These are phyloP conservation scores for Lachnellula cervina DNA, from an alignment of 2,329 filamentous ascomycete genomes.

Conservation along the genomic window DNA sequence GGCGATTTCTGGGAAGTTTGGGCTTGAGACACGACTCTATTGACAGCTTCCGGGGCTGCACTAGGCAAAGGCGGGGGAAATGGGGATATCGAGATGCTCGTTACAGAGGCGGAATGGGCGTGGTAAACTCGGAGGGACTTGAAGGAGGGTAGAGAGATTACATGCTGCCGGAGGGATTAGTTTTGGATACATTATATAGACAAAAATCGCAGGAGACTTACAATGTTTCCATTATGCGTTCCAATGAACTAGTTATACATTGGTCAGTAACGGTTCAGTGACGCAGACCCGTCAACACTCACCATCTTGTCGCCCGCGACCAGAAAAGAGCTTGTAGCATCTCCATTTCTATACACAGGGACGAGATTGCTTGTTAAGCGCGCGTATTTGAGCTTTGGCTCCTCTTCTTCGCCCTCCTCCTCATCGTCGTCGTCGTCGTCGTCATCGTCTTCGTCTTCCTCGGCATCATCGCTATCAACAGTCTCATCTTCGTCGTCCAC, in stretches of 20 bases:
- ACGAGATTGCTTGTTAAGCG: constrained; percentile 76
- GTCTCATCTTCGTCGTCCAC: constrained; percentile 17
- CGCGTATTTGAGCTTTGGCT: constrained; percentile 90
- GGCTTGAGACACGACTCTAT: constrained; percentile 30
- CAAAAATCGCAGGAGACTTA: constrained; percentile 42
- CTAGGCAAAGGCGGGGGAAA: constrained; percentile 58
- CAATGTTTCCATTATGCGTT: constrained; percentile 94
- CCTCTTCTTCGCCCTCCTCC: constrained; percentile 83
- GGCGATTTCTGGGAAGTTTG: constrained; percentile 32
- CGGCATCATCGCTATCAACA: constrained; percentile 8
- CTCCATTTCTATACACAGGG: constrained; percentile 85
- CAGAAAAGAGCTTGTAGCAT: constrained; percentile 87
- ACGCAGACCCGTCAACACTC: constrained; percentile 20
- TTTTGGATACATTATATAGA: not conserved
- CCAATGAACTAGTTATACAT: constrained; percentile 64
- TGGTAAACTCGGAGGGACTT: constrained; percentile 81
- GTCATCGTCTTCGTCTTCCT: constrained; percentile 39
- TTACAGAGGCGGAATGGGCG: constrained; percentile 88
- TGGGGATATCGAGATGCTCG: constrained; percentile 84
- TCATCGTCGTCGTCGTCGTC: constrained; percentile 56
- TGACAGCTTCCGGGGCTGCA: constrained; percentile 34
- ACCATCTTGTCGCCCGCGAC: constrained; percentile 97
- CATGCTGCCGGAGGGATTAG: constrained; percentile 56
- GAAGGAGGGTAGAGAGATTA: constrained; percentile 77
- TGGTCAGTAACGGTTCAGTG: constrained; percentile 29